phyloP scores from a whole-genome alignment of 1,284 basidiomycete species.

The Ustilago vetiveriae region DNA sequence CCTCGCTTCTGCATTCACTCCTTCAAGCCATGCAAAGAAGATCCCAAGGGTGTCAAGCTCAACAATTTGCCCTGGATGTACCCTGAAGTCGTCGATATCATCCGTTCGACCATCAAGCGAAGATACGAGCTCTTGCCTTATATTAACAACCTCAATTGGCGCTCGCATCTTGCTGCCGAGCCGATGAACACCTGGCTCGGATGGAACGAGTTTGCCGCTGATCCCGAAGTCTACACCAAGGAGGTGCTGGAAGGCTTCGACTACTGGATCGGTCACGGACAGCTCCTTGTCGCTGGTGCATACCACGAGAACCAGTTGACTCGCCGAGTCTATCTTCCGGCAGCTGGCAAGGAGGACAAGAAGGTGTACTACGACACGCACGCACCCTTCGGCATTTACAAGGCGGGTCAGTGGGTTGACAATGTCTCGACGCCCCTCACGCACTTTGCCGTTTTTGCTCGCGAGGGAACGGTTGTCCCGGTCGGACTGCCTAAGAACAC shows the following conservation, averaged over 20 bases:
- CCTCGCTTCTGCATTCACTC: constrained; percentile 65
- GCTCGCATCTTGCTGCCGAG: constrained; percentile 66
- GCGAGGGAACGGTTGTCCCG: constrained; percentile 68
- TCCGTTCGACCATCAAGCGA: constrained; percentile 68
- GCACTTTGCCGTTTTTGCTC: constrained; percentile 68
- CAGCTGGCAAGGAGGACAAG: constrained; percentile 51
- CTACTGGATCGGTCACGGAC: constrained; percentile 69
- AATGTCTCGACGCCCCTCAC: constrained; percentile 68
- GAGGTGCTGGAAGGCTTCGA: constrained; percentile 68
- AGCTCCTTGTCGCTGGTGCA: constrained; percentile 67
- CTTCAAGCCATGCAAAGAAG: constrained; percentile 69
- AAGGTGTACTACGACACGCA: constrained; percentile 43
- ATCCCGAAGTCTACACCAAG: constrained; percentile 67
- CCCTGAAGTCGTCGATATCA: constrained; percentile 68
- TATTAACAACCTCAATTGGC: constrained; percentile 68
- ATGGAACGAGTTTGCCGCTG: constrained; percentile 68
- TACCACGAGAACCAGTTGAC: constrained; percentile 65
- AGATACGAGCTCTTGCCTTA: constrained; percentile 69
- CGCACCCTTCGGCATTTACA: constrained; percentile 27
- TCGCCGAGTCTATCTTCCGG: constrained; percentile 68
- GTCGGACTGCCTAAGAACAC: constrained; percentile 68
- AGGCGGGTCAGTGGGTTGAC: constrained; percentile 43
- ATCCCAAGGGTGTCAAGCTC: constrained; percentile 64
- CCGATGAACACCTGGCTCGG: constrained; percentile 69
- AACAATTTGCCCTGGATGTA: constrained; percentile 70